phyloP scores from a whole-genome alignment of 2,329 filamentous ascomycete genomes.

The Claviceps lovelessii region DNA sequence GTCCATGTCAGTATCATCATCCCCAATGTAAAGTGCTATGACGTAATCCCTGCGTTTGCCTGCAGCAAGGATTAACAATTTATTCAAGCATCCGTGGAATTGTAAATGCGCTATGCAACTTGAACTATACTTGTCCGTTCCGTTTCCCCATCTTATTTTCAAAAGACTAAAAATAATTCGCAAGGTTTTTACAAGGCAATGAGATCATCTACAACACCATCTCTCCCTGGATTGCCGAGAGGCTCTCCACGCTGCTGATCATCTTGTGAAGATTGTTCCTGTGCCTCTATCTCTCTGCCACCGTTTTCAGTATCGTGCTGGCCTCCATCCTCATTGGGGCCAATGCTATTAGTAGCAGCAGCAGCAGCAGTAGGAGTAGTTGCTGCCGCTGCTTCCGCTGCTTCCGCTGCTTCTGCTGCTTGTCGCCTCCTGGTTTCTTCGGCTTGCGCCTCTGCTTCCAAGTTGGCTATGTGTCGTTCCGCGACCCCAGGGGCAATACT shows the following conservation, averaged over 20 bases:
- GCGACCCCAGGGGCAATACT: slow-evolving; percentile 53
- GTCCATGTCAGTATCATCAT: not conserved
- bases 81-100: not conserved
- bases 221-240: not conserved
- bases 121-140: not conserved
- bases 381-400: slow-evolving; percentile 10
- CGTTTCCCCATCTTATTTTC: not conserved
- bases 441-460: slow-evolving; percentile 36
- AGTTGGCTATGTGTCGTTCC: slow-evolving; percentile 47
- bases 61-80: not conserved
- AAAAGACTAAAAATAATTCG: not conserved
- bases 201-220: slow-evolving; percentile 1
- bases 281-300: slow-evolving; percentile 1
- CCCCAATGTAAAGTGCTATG: not conserved
- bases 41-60: not conserved
- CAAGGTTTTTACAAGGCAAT: slow-evolving; percentile 4
- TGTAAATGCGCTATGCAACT: not conserved
- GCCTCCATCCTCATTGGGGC: not conserved
- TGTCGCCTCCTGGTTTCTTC: slow-evolving; percentile 29
- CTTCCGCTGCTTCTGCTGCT: slow-evolving; percentile 22
- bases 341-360: slow-evolving; percentile 1
- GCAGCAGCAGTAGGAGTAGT: not conserved
- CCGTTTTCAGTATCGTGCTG: not conserved
- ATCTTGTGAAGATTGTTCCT: slow-evolving; percentile 2
- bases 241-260: not conserved